These are phyloP conservation scores for Globisporangium iwayamae DNA, from an alignment of 352 stramenopile genomes.

Conservation along the genomic window DNA sequence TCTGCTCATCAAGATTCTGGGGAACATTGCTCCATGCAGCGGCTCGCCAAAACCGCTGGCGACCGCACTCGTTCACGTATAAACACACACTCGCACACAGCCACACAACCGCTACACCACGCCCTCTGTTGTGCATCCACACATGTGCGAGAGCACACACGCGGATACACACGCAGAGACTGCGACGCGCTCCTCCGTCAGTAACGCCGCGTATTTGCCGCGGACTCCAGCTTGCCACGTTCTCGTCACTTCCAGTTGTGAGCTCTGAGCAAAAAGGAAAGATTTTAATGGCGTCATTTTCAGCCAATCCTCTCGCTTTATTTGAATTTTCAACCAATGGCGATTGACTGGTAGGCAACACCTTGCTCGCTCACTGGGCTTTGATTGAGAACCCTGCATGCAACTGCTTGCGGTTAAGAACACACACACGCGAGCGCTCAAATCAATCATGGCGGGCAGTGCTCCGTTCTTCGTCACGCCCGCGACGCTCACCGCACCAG, in stretches of 20 bases:
- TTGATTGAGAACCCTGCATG: neutral
- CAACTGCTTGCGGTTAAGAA: neutral
- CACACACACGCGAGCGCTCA: neutral
- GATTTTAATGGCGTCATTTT: neutral
- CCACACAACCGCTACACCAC: neutral
- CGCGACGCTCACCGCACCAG: constrained; percentile 18
- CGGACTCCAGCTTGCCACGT: constrained; percentile 21
- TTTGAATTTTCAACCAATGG: neutral
- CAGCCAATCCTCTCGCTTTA: constrained; percentile 11
- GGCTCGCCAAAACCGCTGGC: constrained; percentile 75
- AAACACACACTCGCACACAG: neutral
- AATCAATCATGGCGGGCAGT: constrained; percentile 49
- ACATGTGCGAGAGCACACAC: neutral
- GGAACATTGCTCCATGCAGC: constrained; percentile 39
- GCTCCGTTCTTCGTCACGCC: constrained; percentile 40
- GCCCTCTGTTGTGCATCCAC: neutral
- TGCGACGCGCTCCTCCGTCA: constrained; percentile 9
- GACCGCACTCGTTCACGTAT: constrained; percentile 16
- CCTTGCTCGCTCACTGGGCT: neutral
- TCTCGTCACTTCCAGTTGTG: constrained; percentile 74
- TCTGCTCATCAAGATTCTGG: constrained; percentile 81
- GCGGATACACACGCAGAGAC: neutral
- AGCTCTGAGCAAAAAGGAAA: neutral
- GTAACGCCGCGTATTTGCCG: constrained; percentile 11
- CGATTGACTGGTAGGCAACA: constrained; percentile 1